Percentiles rank a stretch among this genome's conserved stretches.
Evolutionary conservation across 2,329 filamentous ascomycete species (phyloP).

Genomic region (Sclerotinia borealis): DNA sequence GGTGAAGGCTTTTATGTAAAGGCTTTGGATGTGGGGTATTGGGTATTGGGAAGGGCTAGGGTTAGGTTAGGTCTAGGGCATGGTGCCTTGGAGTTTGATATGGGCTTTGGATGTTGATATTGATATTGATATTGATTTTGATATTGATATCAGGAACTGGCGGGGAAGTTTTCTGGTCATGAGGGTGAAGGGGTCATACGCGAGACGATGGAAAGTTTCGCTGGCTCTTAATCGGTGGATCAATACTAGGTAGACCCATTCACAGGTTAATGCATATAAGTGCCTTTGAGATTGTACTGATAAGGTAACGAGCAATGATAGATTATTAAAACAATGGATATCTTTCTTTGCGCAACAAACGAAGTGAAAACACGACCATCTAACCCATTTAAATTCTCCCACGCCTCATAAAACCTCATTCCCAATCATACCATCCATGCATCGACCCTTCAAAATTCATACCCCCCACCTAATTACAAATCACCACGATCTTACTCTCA

Average conservation of each 20-base stretch:
- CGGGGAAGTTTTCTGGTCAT: too few relatives aligned
- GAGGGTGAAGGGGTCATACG: neutral
- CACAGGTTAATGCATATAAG: neutral
- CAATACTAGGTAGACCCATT: neutral
- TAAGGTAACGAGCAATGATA: neutral
- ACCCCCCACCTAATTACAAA: slow-evolving; percentile 7
- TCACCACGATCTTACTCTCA: slow-evolving; percentile 1
- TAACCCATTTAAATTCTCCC: neutral
- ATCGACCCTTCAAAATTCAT: neutral
- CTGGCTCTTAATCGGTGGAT: neutral
- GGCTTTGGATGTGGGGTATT: neutral
- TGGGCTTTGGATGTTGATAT: too few relatives aligned
- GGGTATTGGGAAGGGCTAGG: neutral
- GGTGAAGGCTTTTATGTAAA: too few relatives aligned
- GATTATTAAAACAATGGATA: slow-evolving; percentile 1
- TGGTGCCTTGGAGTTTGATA: neutral
- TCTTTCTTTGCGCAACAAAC: neutral
- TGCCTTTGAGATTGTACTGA: neutral
- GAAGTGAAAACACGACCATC: neutral
- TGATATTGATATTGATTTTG: neutral
- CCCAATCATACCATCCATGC: neutral
- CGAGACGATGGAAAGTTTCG: neutral
- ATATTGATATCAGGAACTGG: neutral
- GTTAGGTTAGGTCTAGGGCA: too few relatives aligned
- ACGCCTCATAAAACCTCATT: neutral